Base-by-base conservation (phyloP, 805 yeast species). In the Grigorovia humatica region DNA sequence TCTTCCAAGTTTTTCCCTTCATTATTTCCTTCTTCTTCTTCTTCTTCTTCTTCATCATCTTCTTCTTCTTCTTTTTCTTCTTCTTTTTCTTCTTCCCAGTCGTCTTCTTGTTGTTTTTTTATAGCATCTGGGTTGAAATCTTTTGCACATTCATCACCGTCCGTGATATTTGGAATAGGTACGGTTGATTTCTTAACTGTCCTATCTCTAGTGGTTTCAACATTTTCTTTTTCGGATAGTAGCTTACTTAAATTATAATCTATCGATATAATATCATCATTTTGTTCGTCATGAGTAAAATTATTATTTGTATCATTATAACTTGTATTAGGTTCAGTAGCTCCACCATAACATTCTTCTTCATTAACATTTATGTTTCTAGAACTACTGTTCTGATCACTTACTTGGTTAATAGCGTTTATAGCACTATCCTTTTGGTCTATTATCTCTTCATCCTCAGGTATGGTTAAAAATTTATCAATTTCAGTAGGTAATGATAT, bases 401-500 rank as follows among this genome's bases (percentile, higher is more conserved):
- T 32, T 3, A 32, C 38, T 32, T 32, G 15, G 15, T 12, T 32
- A 9, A 32, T 12, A 12, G 38, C 12, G 27, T 23, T 23, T 23
- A 23, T 23, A 23, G 27, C 27, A 23, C 6, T 23, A 23, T 23
- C 6, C 27, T 23, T 23, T 23, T 6, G 27, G 3, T 23, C 27
- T 23, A 23, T 23, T 23, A 23, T 23, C 6, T 17, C 58, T 58
- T 11, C 51, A 52, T n/a, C 51, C 41, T 35, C 50, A 46, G 17
- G 48, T 44, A 62, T 63, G 64, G 45, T 53, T 30, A 74, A 55
- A 48, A 72, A 69, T 7, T 58, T 61, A 9, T 63, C 61, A 23
- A 71, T 49, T 15, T 64, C 59, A 29, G 56, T 56, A 1, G 81
- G 81, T 18, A 74, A 49, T 17, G 73, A 62, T 18, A 76, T 66